A percentile compares a stretch with the other conserved stretches of the same genome.
phyloP scores from a whole-genome alignment of 176 grass and related monocot genomes.

The Carex kokanica region DNA sequence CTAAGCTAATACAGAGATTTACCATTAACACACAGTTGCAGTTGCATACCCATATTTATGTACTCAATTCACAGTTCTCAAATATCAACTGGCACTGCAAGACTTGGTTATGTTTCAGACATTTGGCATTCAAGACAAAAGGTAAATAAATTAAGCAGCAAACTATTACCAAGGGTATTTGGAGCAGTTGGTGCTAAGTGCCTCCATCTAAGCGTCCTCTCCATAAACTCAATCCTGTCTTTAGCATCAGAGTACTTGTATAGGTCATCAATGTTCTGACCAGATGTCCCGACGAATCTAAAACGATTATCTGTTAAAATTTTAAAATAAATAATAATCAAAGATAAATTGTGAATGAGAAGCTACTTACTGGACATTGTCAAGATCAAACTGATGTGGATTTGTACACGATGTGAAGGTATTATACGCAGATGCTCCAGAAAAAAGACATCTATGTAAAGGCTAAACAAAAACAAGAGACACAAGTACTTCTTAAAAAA shows the following conservation, averaged over 20 bases:
- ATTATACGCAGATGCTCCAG: conserved; percentile 86
- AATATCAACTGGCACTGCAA: not conserved
- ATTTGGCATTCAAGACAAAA: not conserved
- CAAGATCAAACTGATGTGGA: conserved; percentile 92
- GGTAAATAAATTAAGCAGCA: not conserved
- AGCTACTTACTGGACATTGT: conserved; percentile 67
- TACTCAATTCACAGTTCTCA: not conserved
- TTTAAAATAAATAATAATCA: not conserved
- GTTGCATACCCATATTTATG: not conserved
- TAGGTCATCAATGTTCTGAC: conserved; percentile 91
- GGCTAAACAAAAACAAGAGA: conserved; percentile 38
- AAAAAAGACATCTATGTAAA: conserved; percentile 85
- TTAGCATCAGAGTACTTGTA: conserved; percentile 84
- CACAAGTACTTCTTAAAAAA: not conserved
- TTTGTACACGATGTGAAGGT: conserved; percentile 80
- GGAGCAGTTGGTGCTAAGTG: conserved; percentile 96
- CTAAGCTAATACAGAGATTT: not conserved
- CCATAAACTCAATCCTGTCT: conserved; percentile 83
- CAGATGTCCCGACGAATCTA: conserved; percentile 94
- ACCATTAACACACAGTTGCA: too few species aligned
- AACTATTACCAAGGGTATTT: conserved; percentile 78
- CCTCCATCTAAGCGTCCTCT: conserved; percentile 85
- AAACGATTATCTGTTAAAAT: conserved; percentile 6
- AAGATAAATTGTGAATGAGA: not conserved
- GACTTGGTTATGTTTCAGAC: not conserved